These are phyloP conservation scores for Leptomonas pyrrhocoris DNA, from an alignment of 208 protist genomes.

Conservation along the genomic window DNA sequence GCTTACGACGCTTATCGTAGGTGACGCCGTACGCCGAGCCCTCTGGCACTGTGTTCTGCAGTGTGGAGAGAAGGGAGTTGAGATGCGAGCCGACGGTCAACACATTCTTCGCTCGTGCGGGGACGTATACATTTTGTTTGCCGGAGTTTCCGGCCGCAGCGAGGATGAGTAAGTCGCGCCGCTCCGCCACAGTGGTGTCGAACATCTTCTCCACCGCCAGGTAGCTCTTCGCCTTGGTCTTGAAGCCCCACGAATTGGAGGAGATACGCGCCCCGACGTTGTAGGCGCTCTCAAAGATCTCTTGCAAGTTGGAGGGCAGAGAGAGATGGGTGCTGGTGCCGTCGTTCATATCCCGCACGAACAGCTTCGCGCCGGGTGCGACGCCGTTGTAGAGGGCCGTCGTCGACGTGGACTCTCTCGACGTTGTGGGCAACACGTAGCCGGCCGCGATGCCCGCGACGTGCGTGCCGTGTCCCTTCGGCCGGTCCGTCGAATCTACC, in stretches of 20 bases:
- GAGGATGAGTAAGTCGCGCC: conserved; percentile 74
- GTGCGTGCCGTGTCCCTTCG: conserved; percentile 85
- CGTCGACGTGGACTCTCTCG: background rate
- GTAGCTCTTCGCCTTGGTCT: conserved; percentile 39
- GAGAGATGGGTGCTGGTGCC: conserved; percentile 22
- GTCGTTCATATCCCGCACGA: conserved; percentile 64
- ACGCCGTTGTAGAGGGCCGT: conserved; percentile 68
- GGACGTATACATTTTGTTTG: conserved; percentile 26
- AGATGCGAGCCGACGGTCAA: conserved; percentile 79
- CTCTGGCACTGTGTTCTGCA: conserved; percentile 43
- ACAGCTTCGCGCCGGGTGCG: conserved; percentile 80
- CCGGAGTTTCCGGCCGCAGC: conserved; percentile 81
- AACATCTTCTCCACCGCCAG: conserved; percentile 61
- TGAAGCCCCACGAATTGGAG: conserved; percentile 90
- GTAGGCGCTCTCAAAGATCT: conserved; percentile 69
- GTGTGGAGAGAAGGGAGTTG: conserved; percentile 31
- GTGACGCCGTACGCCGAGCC: conserved; percentile 76
- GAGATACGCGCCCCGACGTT: conserved; percentile 70
- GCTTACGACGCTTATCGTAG: conserved; percentile 84
- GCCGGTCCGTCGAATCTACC: conserved; percentile 32
- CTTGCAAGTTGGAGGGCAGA: conserved; percentile 55
- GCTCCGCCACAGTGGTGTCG: conserved; percentile 61
- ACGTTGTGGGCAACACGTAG: conserved; percentile 3
- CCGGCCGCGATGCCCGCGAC: conserved; percentile 77
- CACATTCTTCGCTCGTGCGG: conserved; percentile 85